A percentile compares a stretch with the other conserved stretches of the same genome.
Conservation (phyloP, 2,329 filamentous ascomycete genomes). For the Blastomyces parvus region DNA sequence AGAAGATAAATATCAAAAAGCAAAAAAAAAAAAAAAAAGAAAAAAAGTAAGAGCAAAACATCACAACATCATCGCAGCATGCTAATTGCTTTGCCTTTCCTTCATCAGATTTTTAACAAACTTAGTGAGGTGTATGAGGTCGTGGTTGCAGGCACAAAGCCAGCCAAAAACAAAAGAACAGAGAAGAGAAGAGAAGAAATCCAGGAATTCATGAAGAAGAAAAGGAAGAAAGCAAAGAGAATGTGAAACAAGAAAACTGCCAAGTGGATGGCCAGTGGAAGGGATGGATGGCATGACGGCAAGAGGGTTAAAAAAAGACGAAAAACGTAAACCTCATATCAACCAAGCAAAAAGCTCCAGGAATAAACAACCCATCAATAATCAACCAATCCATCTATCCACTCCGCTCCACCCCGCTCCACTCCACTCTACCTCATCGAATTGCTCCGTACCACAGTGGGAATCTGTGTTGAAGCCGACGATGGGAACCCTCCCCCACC, state of each 20-base stretch:
- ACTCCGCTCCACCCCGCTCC: background rate
- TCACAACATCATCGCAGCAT: conserved; percentile 25
- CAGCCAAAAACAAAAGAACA: background rate
- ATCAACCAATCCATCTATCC: background rate
- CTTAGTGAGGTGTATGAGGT: background rate
- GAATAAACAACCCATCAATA: background rate
- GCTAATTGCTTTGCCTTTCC: conserved; percentile 5
- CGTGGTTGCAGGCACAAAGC: background rate
- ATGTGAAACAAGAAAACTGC: too few species aligned
- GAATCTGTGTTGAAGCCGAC: conserved; percentile 19
- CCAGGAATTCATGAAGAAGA: too few species aligned
- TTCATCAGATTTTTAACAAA: background rate
- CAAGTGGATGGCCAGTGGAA: too few species aligned
- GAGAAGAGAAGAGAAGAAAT: background rate
- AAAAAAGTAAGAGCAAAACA: conserved; percentile 24
- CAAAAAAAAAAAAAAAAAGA: conserved; percentile 19
- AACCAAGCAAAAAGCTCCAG: background rate
- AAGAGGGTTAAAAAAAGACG: background rate
- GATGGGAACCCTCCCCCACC: background rate
- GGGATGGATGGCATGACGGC: background rate
- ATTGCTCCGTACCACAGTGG: conserved; percentile 35
- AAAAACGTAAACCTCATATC: background rate
- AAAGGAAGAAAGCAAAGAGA: too few species aligned
- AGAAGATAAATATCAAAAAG: conserved; percentile 15
- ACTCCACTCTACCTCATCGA: conserved; percentile 22